Evolutionary conservation across 1,139 yeast species (phyloP), one percentile per base, ranked within the genome.

Genomic region (Yamadazyma sp.): DNA sequence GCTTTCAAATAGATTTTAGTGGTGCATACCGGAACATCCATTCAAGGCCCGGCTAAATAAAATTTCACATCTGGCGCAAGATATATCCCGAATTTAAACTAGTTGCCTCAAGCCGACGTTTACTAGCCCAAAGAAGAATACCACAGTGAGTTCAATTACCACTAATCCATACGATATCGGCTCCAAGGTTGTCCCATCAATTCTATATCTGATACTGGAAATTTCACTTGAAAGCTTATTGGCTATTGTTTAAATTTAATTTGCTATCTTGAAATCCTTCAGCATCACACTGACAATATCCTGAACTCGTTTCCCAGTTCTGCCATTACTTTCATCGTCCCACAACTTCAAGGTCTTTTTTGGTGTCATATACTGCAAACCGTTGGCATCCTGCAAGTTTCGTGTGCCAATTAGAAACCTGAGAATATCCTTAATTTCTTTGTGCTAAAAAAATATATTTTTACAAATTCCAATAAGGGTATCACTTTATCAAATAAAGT

Each of bases 11-110:
- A n/a, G 7, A 25, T 7, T 11, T 15, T n/a, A 5, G 18, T n/a
- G 5, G 20, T 15, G 20, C 10, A 27, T 27, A 27, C 14, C 29
- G 29, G 29, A 27, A 11, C 29, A 27, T 14, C 29, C 29, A 27
- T 27, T 27, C 29, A 15, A 27, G 29, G 20, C 29, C 29, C 18
- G 29, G 18, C 12, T 15, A 26, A 26, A 26, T 26, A 8, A 26
- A 26, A 26, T 26, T 26, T 26, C 29, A 26, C 29, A 23, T 26
- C 29, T 26, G 29, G 13, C 29, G 29, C 29, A 26, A 26, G 29
- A 12, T 23, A 23, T 20, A 9, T 20, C 22, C 22, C n/a, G 11
- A 10, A 9, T 12, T 11, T 23, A 6, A 11, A 9, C 6, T 11
- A 23, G n/a, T 12, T 23, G 8, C 25, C 25, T 23, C 4, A 5